Percentiles rank a stretch among this genome's conserved stretches.
phyloP scores from a whole-genome alignment of 768 basidiomycete genomes.

The Pisolithus sp. region DNA sequence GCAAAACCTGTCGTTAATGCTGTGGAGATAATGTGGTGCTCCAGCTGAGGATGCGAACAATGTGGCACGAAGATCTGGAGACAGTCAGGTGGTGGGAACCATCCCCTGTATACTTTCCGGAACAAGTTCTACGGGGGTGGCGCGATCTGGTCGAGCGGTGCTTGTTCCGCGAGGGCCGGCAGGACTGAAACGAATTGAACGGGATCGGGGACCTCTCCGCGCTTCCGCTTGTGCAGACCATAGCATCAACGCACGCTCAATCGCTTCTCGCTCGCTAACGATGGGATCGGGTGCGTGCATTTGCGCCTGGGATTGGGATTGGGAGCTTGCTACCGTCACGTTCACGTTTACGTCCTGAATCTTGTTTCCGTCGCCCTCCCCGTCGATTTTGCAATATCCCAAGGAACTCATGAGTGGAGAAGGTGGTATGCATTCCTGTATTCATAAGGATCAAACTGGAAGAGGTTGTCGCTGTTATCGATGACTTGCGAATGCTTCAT shows the following conservation, averaged over 20 bases:
- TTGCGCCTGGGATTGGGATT: too few species aligned
- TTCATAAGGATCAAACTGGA: slow-evolving; percentile 47
- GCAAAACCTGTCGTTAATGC: too few species aligned
- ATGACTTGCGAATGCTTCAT: slow-evolving; percentile 37
- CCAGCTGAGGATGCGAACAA: too few species aligned
- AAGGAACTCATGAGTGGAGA: slow-evolving; percentile 3
- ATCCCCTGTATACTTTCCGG: slow-evolving; percentile 58
- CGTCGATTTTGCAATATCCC: too few species aligned
- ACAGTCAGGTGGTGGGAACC: slow-evolving; percentile 42
- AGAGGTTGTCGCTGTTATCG: slow-evolving; percentile 51
- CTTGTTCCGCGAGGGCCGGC: slow-evolving; percentile 70
- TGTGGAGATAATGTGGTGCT: too few species aligned
- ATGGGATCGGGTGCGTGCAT: background rate
- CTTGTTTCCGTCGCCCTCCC: background rate
- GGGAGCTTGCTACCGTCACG: too few species aligned
- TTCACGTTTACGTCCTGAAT: background rate
- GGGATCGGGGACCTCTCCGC: background rate
- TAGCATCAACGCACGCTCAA: slow-evolving; percentile 41
- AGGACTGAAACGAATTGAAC: slow-evolving; percentile 57
- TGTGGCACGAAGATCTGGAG: too few species aligned
- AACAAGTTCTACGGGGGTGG: slow-evolving; percentile 54
- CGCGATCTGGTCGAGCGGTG: slow-evolving; percentile 67
- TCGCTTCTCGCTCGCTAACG: slow-evolving; percentile 25
- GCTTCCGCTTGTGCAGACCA: slow-evolving; percentile 31
- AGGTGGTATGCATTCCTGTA: slow-evolving; percentile 1